These are phyloP conservation scores for Solanum rostratum DNA, from an alignment of 257 asterid species.

Conservation along the genomic window DNA sequence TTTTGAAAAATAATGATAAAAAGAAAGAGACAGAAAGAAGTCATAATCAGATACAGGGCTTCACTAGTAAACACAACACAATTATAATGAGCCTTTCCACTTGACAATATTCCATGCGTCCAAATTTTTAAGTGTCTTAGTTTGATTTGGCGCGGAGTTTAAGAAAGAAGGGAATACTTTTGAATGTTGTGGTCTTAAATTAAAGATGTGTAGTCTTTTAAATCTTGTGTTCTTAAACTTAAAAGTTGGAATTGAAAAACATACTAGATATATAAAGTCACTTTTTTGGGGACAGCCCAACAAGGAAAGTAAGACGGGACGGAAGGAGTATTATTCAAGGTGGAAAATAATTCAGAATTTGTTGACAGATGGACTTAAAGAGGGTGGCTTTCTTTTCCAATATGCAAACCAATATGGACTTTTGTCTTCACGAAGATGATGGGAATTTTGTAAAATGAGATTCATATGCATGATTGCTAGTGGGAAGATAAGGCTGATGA, in stretches of 20 bases:
- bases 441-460: slow-evolving; percentile 14
- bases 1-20: neutral
- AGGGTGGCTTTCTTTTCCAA: slow-evolving; percentile 4
- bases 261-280: neutral
- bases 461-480: slow-evolving; percentile 29
- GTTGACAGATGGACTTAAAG: neutral
- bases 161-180: neutral
- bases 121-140: neutral
- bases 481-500: slow-evolving; percentile 14
- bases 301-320: neutral
- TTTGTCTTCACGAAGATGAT: slow-evolving; percentile 17
- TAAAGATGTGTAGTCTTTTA: neutral
- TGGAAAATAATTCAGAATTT: neutral
- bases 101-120: neutral
- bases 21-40: neutral
- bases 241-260: neutral
- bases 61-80: slow-evolving; percentile 14
- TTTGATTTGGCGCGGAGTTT: neutral
- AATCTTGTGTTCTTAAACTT: neutral
- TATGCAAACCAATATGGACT: slow-evolving; percentile 15
- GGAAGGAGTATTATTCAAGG: neutral
- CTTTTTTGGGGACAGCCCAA: neutral
- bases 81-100: slow-evolving; percentile 8
- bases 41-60: slow-evolving; percentile 8
- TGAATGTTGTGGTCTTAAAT: neutral